Evolutionary conservation across 768 basidiomycete genomes (phyloP).

Genomic region (Coprinopsis strossmayeri): DNA sequence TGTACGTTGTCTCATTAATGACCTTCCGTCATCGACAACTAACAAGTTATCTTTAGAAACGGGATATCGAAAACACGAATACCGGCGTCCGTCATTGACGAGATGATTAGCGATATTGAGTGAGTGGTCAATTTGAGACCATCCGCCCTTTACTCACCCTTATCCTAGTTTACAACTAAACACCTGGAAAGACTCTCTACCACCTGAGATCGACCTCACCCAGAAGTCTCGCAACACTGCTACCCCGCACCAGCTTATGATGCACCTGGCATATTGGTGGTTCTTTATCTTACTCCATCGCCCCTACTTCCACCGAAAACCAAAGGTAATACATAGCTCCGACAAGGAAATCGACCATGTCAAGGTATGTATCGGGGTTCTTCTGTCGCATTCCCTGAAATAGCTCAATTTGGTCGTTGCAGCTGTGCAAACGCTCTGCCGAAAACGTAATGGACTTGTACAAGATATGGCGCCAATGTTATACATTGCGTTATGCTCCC

Average conservation of each 20-base stretch:
- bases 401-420: too few species aligned
- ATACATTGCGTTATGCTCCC: constrained; percentile 50
- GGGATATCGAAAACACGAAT: constrained; percentile 32
- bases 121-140: constrained; percentile 17
- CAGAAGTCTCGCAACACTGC: constrained; percentile 39
- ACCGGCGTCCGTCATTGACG: constrained; percentile 35
- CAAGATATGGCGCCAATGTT: constrained; percentile 42
- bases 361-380: constrained; percentile 38
- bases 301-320: constrained; percentile 42
- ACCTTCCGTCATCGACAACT: neutral
- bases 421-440: constrained; percentile 49
- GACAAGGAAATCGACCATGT: constrained; percentile 43
- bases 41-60: constrained; percentile 26
- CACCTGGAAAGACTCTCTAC: constrained; percentile 38
- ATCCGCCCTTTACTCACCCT: neutral
- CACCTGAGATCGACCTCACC: constrained; percentile 45
- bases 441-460: constrained; percentile 51
- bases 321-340: constrained; percentile 28
- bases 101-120: constrained; percentile 50
- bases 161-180: constrained; percentile 35
- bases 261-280: constrained; percentile 55
- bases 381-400: too few species aligned
- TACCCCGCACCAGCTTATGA: constrained; percentile 48
- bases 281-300: constrained; percentile 54
- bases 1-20: constrained; percentile 31